Evolutionary conservation across 805 yeast genomes (phyloP), one percentile per base, ranked within the genome.

Genomic region (Candida ficus): DNA sequence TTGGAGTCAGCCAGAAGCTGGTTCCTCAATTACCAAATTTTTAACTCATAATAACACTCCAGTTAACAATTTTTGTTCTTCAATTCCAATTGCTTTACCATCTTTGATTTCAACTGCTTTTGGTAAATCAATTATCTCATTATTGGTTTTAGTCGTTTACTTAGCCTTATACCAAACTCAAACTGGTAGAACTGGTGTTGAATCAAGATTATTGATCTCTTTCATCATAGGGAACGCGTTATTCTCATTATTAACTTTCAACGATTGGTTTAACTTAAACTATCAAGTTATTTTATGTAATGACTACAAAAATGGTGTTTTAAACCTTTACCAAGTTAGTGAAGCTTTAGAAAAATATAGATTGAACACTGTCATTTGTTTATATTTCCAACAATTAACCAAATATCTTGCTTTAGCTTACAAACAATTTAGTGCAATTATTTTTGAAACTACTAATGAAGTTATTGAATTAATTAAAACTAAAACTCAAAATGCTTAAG

Each of bases 271-370:
- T 40, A 48, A 56, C 29, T 29, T 53, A 17, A 49, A 31, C 5
- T 45, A 54, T 37, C 47, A 48, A 18, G 44, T 56, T 12, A 43
- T 54, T 19, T 33, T 52, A 17, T 56, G 60, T 41, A 56, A 56
- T 39, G 57, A 56, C 14, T 56, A 53, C 42, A 56, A 54, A 38
- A 54, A 54, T 29, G 60, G 60, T 1, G 23, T 32, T 5, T 33
- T 46, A n/a, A 54, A 49, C 26, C 18, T 56, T 19, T 56, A 47
- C 37, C 56, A 53, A 33, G 50, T 53, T 11, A 42, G 54, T 31
- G 53, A 47, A 22, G 33, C 49, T 20, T 38, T 56, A 25, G 57
- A 56, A 33, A 36, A 29, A 4, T 52, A 49, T 37, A 52, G 33
- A 19, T 31, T 54, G 28, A 18, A n/a, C 1, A 46, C 47, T 23